Percentiles rank a stretch among this genome's conserved stretches.
Evolutionary conservation across 768 basidiomycete species (phyloP).

Genomic region (Leccinum ochraceum): DNA sequence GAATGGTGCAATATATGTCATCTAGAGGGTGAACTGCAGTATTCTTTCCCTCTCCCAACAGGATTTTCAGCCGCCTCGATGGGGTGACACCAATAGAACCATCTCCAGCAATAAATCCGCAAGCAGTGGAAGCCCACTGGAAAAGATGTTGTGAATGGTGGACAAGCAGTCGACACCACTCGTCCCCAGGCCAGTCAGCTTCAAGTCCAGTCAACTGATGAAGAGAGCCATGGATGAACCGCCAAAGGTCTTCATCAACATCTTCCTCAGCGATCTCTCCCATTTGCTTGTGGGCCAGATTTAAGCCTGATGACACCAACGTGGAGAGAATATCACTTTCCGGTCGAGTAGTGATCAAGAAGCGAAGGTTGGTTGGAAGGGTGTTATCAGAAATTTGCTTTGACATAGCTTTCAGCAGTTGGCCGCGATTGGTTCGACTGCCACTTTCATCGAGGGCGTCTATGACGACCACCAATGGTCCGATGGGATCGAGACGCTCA

Average conservation of each 20-base stretch:
- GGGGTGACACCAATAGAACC: rapidly evolving
- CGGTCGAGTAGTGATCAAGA: too few species aligned
- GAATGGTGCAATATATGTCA: neutral
- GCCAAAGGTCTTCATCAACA: neutral
- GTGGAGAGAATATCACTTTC: neutral
- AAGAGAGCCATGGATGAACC: neutral
- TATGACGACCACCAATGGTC: neutral
- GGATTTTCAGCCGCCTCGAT: neutral
- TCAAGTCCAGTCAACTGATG: rapidly evolving
- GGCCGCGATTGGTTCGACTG: neutral
- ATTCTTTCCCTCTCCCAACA: neutral
- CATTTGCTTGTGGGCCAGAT: neutral
- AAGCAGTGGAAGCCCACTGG: neutral
- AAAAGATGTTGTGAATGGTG: neutral
- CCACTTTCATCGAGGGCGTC: neutral
- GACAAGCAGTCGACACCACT: neutral
- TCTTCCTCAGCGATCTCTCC: rapidly evolving
- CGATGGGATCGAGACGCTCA: neutral
- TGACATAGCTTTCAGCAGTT: neutral
- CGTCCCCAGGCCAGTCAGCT: neutral
- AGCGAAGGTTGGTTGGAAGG: neutral
- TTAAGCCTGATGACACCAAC: rapidly evolving
- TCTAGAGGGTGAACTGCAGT: neutral
- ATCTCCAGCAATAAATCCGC: neutral
- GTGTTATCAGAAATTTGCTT: neutral